Evolutionary conservation across 2,329 filamentous ascomycete genomes (phyloP), one percentile per base, ranked within the genome.

Genomic region (Tolypocladium cylindrosporum): DNA sequence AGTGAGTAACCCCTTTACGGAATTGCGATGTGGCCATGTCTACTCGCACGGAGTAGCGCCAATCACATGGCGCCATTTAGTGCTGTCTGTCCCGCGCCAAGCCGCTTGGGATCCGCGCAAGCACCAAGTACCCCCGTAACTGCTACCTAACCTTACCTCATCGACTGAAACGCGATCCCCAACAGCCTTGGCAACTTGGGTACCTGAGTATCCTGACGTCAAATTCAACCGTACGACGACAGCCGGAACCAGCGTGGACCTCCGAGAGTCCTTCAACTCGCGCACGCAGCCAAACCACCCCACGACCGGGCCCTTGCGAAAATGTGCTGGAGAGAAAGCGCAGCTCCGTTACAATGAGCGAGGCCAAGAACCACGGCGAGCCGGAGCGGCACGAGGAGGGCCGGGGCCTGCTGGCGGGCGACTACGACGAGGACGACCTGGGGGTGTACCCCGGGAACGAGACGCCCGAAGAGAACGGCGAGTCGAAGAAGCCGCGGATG

Each of bases 401-500:
- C 62, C 65, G 63, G 51, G 68, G 69, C 56, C 69, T 73, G 58
- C 59, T 72, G 55, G 63, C 59, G 58, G 65, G 63, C 56, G 64
- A 65, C 14, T 61, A 65, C 19, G 64, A 64, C n/a, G 61, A 65
- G 48, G 63, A 64, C 45, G 69, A 66, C 57, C 64, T 70, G 55
- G 65, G 65, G 11, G 58, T 59, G 31, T 58, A 58, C 56, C 43
- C 51, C 4, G 58, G 41, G 27, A 57, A 60, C 34, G 48, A 51
- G 27, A n/a, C 48, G 8, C 3, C 19, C 48, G 27, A 51, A 4
- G 16, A 31, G 19, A 34, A 36, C 31, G 48, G 19, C 48, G 16
- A 21, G 48, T 21, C 19, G 48, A 37, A 61, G 62, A 61, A 56
- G 50, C 63, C 71, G 48, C 69, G 75, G 60, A 80, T 82, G 41